Conservation (phyloP, 495 filamentous ascomycete genomes). For the Neurospora sp. region DNA sequence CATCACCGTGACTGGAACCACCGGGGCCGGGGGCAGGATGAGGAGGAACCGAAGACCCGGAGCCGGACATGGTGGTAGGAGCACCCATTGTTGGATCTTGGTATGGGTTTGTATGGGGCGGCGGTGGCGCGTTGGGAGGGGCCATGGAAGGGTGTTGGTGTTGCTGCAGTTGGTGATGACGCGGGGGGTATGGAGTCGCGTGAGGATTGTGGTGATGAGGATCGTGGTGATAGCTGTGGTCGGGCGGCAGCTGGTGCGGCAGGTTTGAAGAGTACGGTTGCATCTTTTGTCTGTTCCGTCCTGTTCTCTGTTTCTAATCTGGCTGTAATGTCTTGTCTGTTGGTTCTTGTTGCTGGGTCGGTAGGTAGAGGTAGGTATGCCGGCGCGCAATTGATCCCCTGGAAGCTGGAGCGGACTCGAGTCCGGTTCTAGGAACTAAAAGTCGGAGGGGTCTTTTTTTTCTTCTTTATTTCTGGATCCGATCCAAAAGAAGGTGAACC, state of each 20-base stretch:
- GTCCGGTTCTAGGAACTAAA: background rate
- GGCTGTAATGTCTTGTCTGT: background rate
- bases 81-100: constrained; percentile 6
- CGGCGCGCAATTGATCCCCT: background rate
- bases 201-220: constrained; percentile 16
- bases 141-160: constrained; percentile 23
- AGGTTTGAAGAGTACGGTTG: background rate
- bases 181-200: constrained; percentile 9
- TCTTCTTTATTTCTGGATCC: background rate
- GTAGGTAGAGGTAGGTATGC: background rate
- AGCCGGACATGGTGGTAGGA: background rate
- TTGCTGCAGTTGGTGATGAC: constrained; percentile 9
- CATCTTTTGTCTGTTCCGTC: background rate
- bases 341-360: background rate
- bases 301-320: background rate
- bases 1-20: background rate
- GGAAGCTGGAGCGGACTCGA: background rate
- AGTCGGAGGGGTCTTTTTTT: background rate
- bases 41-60: background rate
- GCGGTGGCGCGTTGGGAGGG: constrained; percentile 7
- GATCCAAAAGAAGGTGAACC: background rate
- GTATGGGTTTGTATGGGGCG: constrained; percentile 5
- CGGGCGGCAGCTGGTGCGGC: background rate
- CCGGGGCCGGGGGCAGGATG: background rate
- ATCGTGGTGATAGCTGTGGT: constrained; percentile 10